A percentile compares a stretch with the other conserved stretches of the same genome.
These are phyloP conservation scores for Physcomitrellopsis africana DNA, from an alignment of 225 moss, liverwort and hornwort species.

Conservation along the genomic window DNA sequence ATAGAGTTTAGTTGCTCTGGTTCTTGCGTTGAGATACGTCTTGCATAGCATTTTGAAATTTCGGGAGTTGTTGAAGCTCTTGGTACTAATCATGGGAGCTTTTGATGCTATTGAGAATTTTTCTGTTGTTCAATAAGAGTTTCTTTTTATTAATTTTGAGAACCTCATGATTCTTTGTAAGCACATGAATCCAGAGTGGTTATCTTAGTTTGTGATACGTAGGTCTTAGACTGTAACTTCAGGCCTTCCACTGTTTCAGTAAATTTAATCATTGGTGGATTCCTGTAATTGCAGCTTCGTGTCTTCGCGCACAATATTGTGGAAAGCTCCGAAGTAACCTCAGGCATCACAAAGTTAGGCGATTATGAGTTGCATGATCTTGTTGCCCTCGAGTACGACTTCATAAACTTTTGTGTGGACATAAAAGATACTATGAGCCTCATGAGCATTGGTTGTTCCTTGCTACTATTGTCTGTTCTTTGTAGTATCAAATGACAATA, in stretches of 20 bases:
- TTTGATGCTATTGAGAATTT: too few species aligned
- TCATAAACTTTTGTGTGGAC: conserved; percentile 7
- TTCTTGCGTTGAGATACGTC: too few species aligned
- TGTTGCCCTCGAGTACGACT: conserved; percentile 80
- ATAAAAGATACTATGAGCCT: conserved; percentile 4
- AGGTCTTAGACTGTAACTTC: too few species aligned
- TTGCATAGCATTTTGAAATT: too few species aligned
- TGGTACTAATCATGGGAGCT: too few species aligned
- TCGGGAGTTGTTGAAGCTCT: too few species aligned
- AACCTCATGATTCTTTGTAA: too few species aligned
- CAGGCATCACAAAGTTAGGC: conserved; percentile 87
- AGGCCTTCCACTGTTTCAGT: background rate
- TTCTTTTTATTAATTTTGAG: too few species aligned
- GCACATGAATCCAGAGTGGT: too few species aligned
- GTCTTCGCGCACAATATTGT: conserved; percentile 91
- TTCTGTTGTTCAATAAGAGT: too few species aligned
- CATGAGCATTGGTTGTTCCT: background rate
- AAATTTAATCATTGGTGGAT: background rate
- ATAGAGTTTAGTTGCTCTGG: too few species aligned
- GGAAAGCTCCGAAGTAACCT: conserved; percentile 96
- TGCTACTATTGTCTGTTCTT: conserved; percentile 1
- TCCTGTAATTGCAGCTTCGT: conserved; percentile 60
- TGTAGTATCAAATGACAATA: background rate
- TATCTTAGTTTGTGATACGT: too few species aligned
- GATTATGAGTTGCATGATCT: conserved; percentile 99